Percentiles rank a stretch among this genome's conserved stretches.
phyloP scores from a whole-genome alignment of 179 eudicot genomes.

The Silene noctiflora region DNA sequence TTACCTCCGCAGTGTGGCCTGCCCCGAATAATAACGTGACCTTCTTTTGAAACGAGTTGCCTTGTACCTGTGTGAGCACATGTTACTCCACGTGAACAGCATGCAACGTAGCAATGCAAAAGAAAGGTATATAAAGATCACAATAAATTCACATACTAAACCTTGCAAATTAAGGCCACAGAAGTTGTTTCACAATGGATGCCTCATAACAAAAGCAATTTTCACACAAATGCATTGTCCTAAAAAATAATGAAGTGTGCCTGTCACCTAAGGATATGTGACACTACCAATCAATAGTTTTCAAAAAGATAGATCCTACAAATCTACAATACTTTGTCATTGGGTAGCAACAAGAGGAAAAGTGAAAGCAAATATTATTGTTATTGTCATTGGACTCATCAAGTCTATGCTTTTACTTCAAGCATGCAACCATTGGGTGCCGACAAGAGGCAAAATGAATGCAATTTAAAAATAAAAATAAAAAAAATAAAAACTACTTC shows the following conservation, averaged over 20 bases:
- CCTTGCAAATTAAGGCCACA: neutral
- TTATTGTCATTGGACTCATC: too few relatives aligned
- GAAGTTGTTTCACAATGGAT: neutral
- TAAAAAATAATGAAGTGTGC: neutral
- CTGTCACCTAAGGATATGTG: neutral
- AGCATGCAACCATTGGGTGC: neutral
- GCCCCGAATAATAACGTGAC: slow-evolving; percentile 76
- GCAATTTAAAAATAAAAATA: neutral
- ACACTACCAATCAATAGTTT: neutral
- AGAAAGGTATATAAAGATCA: neutral
- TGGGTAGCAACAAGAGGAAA: neutral
- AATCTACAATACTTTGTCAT: neutral
- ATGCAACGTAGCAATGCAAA: neutral
- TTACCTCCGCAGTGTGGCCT: slow-evolving; percentile 73
- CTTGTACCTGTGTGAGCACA: slow-evolving; percentile 60
- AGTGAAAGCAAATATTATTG: too few relatives aligned
- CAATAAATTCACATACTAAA: neutral
- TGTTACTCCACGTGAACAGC: slow-evolving; percentile 20
- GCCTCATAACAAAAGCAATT: neutral
- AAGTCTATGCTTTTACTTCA: neutral
- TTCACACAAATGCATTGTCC: neutral
- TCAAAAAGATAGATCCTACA: neutral
- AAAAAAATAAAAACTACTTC: too few relatives aligned
- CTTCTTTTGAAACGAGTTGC: slow-evolving; percentile 95
- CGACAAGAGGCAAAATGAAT: neutral